Conservation (phyloP, 306 rosid species). For the Trifolium repens region DNA sequence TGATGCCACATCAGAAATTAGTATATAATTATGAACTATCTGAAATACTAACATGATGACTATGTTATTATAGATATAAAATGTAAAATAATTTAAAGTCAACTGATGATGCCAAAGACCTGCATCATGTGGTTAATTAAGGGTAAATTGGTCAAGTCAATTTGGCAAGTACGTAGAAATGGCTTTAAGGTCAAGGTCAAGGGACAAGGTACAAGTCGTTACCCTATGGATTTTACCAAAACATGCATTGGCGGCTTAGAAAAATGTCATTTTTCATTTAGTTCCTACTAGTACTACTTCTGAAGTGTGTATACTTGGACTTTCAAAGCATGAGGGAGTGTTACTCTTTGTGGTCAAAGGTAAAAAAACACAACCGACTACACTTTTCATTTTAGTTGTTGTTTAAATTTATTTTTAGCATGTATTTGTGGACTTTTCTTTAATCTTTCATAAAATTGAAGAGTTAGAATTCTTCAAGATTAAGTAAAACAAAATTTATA, state of each 20-base stretch:
- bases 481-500: too few species aligned
- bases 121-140: background rate
- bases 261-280: background rate
- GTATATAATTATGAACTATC: slow-evolving; percentile 5
- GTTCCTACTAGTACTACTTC: background rate
- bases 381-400: too few species aligned
- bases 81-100: slow-evolving; percentile 26
- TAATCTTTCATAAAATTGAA: too few species aligned
- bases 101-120: slow-evolving; percentile 17
- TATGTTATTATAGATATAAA: background rate
- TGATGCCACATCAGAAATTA: slow-evolving; percentile 2
- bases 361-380: too few species aligned
- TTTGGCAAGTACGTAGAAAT: slow-evolving; percentile 32
- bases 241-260: slow-evolving; percentile 3
- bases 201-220: slow-evolving; percentile 21
- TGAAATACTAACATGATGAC: background rate
- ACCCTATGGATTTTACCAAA: slow-evolving; percentile 16
- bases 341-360: background rate
- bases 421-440: too few species aligned
- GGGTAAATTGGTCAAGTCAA: slow-evolving; percentile 39
- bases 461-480: too few species aligned
- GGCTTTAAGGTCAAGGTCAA: background rate
- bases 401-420: too few species aligned
- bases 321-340: background rate
- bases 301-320: background rate